phyloP scores from a whole-genome alignment of 2,329 filamentous ascomycete species.

The Didymella glomerata region DNA sequence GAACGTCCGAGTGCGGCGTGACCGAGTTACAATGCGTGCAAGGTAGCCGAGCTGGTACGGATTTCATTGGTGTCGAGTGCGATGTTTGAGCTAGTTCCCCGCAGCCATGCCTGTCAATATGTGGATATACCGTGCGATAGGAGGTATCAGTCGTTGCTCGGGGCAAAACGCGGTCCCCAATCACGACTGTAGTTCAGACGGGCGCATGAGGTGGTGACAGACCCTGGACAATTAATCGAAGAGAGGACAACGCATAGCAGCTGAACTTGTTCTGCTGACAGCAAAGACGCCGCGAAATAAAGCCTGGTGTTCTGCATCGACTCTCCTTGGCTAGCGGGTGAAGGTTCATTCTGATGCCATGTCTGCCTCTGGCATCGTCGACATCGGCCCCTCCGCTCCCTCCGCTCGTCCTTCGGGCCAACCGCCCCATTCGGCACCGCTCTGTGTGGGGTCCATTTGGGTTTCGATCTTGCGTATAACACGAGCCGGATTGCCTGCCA shows the following conservation, averaged over 20 bases:
- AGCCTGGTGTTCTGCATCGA: background rate
- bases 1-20: background rate
- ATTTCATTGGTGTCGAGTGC: background rate
- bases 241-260: background rate
- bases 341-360: background rate
- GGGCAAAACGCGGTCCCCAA: background rate
- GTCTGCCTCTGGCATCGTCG: constrained; percentile 67
- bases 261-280: background rate
- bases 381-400: constrained; percentile 74
- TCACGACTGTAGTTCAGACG: background rate
- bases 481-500: constrained; percentile 72
- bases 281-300: background rate
- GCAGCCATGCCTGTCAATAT: constrained; percentile 10
- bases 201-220: background rate
- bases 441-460: constrained; percentile 40
- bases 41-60: background rate
- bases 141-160: background rate
- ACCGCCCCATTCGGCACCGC: constrained; percentile 49
- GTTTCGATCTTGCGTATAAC: constrained; percentile 62
- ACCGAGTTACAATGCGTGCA: background rate
- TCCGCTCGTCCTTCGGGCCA: constrained; percentile 77
- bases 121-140: background rate
- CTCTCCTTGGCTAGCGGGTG: background rate
- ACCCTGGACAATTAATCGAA: background rate
- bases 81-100: background rate